Base-by-base conservation (phyloP, 176 grass and related monocot species). In the Triticum timopheevii region DNA sequence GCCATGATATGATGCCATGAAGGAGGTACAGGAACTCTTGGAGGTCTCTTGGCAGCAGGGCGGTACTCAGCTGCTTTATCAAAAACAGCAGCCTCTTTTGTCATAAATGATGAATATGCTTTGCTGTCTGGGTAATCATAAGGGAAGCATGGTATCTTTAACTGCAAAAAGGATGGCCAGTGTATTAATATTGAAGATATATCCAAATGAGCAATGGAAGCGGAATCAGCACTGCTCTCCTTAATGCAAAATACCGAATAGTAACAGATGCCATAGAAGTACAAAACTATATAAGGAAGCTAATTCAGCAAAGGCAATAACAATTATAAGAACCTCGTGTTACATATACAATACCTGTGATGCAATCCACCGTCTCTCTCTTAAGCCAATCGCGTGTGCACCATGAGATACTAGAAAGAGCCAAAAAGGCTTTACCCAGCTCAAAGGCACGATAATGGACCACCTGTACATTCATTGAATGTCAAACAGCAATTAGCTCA, bases 401-500 rank as follows among this genome's bases (percentile, higher is more conserved):
- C 93, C 96, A 80, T 83, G 66, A 65, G 92, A 89, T 65, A 98
- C 82, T 73, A 98, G 85, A 86, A 67, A 86, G n/a, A 82, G 74
- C 96, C 96, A 98, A 70, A 98, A 98, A 72, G 84, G 85, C 75
- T 95, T 95, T 45, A 92, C 81, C 93, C 92, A 98, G 83, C 90
- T 89, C 86, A 95, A 77, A 65, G 96, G 96, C 75, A 98, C 79
- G 86, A 96, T 94, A 68, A 98, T 83, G 10, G 90, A 98, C 93
- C 93, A 96, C 86, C 93, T 98, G 84, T 40, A 71, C 73, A 68
- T 68, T 40, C 74, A 90, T 77, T 80, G 27, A 86, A 68, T 10
- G 61, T 34, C 61, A 25, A 84, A 66, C 45, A 79, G 72, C 54
- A 49, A 70, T 27, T 54, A 76, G 73, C 73, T 76, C 25, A 76